A percentile compares a stretch with the other conserved stretches of the same genome.
phyloP scores from a whole-genome alignment of 2,329 filamentous ascomycete species.

The Diplodia sapinea region DNA sequence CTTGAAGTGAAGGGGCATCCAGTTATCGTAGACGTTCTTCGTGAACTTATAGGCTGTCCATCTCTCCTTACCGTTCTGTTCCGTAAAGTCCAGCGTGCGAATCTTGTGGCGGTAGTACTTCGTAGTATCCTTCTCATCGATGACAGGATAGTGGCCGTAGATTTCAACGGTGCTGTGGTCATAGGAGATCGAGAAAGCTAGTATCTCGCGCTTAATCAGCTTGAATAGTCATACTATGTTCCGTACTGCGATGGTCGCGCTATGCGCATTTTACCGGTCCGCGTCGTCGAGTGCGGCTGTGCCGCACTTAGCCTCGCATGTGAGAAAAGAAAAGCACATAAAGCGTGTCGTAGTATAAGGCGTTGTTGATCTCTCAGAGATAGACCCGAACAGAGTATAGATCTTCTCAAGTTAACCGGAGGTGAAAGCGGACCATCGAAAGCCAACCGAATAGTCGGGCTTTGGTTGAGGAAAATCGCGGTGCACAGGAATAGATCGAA shows the following conservation, averaged over 20 bases:
- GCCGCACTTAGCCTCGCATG: too few species aligned
- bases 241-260: slow-evolving; percentile 19
- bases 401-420: too few species aligned
- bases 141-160: background rate
- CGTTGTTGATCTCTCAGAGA: too few species aligned
- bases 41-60: slow-evolving; percentile 34
- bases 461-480: too few species aligned
- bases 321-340: too few species aligned
- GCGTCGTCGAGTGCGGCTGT: background rate
- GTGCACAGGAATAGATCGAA: too few species aligned
- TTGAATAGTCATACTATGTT: slow-evolving; percentile 1
- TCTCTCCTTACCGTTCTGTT: slow-evolving; percentile 23
- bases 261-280: slow-evolving; percentile 37
- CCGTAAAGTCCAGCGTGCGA: slow-evolving; percentile 18
- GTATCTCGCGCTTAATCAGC: slow-evolving; percentile 9
- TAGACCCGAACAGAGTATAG: too few species aligned
- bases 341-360: too few species aligned
- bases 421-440: too few species aligned
- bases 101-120: slow-evolving; percentile 29
- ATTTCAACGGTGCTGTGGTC: slow-evolving; percentile 7
- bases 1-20: slow-evolving; percentile 33
- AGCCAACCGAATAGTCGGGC: too few species aligned
- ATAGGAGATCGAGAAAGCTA: slow-evolving; percentile 11
- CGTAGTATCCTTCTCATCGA: slow-evolving; percentile 27
- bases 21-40: slow-evolving; percentile 15